Evolutionary conservation across 1,284 basidiomycete species (phyloP).

Genomic region (Marasmius sp.): DNA sequence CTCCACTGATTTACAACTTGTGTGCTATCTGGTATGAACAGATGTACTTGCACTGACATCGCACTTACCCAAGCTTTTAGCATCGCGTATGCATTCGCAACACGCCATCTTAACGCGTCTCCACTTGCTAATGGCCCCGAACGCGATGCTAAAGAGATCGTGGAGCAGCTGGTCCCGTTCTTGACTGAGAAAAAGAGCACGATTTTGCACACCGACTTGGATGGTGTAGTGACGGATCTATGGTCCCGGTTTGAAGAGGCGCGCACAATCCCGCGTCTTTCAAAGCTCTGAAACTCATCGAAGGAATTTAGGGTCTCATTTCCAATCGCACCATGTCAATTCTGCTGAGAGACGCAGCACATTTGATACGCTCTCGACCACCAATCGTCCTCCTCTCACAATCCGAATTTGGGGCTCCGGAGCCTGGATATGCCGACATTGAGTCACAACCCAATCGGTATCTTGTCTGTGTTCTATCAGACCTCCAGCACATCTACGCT

Average conservation of each 20-base stretch:
- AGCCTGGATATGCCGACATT: conserved; percentile 17
- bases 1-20: conserved; percentile 63
- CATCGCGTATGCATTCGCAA: conserved; percentile 63
- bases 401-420: conserved; percentile 10
- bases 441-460: conserved; percentile 38
- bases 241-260: conserved; percentile 62
- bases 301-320: conserved; percentile 42
- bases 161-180: conserved; percentile 61
- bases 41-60: background rate
- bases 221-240: conserved; percentile 52
- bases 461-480: conserved; percentile 52
- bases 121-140: conserved; percentile 50
- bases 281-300: conserved; percentile 9
- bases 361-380: conserved; percentile 47
- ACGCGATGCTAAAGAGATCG: conserved; percentile 42
- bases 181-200: conserved; percentile 56
- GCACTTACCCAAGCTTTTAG: conserved; percentile 32
- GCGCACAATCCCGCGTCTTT: conserved; percentile 21
- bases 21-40: conserved; percentile 59
- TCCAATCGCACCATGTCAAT: conserved; percentile 43
- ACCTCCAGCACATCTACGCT: conserved; percentile 41
- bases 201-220: conserved; percentile 45
- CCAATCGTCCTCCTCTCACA: conserved; percentile 32
- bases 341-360: conserved; percentile 53
- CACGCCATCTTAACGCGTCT: conserved; percentile 58